A percentile compares a stretch with the other conserved stretches of the same genome.
These are phyloP conservation scores for Neonectria faginata DNA, from an alignment of 2,329 filamentous ascomycete species.

Conservation along the genomic window DNA sequence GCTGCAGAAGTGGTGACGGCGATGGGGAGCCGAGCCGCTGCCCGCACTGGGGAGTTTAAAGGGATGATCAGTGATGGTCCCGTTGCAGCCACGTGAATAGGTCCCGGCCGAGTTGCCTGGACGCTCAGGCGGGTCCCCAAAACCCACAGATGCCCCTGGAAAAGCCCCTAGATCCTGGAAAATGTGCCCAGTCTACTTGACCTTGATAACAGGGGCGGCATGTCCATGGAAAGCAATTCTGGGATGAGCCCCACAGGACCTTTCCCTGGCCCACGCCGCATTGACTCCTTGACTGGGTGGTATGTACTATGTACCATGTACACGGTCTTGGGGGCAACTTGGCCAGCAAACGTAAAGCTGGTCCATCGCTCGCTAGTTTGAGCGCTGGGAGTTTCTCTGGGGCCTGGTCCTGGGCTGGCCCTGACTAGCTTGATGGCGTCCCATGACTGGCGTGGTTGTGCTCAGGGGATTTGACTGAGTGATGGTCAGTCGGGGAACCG, in stretches of 20 bases:
- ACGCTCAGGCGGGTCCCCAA: conserved; percentile 22
- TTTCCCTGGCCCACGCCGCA: conserved; percentile 19
- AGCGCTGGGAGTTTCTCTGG: not conserved
- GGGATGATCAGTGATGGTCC: conserved; percentile 32
- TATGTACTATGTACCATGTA: not conserved
- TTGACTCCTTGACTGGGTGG: conserved; percentile 5
- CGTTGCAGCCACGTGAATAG: conserved; percentile 43
- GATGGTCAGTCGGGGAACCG: not conserved
- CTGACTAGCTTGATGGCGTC: conserved; percentile 7
- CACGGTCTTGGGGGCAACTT: not conserved
- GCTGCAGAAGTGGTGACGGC: conserved; percentile 1
- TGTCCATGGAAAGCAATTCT: conserved; percentile 16
- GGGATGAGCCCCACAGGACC: conserved; percentile 22
- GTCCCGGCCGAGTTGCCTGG: conserved; percentile 38
- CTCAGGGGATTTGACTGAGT: not conserved
- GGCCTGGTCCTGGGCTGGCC: conserved; percentile 2
- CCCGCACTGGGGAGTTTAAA: conserved; percentile 3
- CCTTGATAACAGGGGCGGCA: conserved; percentile 10
- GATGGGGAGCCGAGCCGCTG: conserved; percentile 1
- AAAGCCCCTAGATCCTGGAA: conserved; percentile 31
- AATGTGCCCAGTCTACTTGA: conserved; percentile 26
- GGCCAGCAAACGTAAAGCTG: not conserved
- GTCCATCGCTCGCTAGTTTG: conserved; percentile 10
- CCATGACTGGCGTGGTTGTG: conserved; percentile 19
- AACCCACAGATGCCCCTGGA: conserved; percentile 14